These are phyloP conservation scores for Candida odintsovae DNA, from an alignment of 805 yeast species.

Conservation along the genomic window DNA sequence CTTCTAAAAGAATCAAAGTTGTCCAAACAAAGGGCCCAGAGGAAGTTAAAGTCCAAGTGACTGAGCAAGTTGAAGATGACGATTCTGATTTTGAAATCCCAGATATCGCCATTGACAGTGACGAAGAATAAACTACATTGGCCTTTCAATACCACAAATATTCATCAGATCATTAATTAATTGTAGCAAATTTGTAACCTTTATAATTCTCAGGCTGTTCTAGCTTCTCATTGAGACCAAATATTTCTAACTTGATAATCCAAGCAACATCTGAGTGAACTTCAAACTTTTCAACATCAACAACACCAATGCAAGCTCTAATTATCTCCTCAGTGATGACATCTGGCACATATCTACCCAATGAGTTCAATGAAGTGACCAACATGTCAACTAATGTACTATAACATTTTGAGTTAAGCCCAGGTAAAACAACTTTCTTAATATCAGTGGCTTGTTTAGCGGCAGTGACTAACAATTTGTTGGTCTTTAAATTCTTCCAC, in stretches of 20 bases:
- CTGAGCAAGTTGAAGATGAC: conserved; percentile 22
- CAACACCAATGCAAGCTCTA: conserved; percentile 15
- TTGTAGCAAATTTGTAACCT: neutral
- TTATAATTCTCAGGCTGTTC: conserved; percentile 2
- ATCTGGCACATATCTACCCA: conserved; percentile 22
- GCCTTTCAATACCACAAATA: neutral
- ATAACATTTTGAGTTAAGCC: conserved; percentile 17
- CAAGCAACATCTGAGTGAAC: conserved; percentile 22
- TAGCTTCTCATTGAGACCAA: conserved; percentile 1
- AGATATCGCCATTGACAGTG: conserved; percentile 34
- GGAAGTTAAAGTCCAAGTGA: conserved; percentile 10
- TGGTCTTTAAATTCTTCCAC: conserved; percentile 28
- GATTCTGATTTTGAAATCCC: conserved; percentile 51
- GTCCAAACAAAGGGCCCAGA: conserved; percentile 2
- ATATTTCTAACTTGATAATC: conserved; percentile 16
- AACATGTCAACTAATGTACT: conserved; percentile 17
- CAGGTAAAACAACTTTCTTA: conserved; percentile 18
- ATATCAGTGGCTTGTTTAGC: conserved; percentile 2
- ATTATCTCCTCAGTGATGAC: conserved; percentile 16
- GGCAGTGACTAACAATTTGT: conserved; percentile 10
- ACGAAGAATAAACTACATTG: conserved; percentile 26
- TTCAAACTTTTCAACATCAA: conserved; percentile 14
- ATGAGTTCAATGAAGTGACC: conserved; percentile 10
- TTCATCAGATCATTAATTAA: neutral
- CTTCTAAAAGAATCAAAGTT: conserved; percentile 22